Conservation (phyloP, 352 stramenopile genomes). For the Phytophthora pseudosyringae region DNA sequence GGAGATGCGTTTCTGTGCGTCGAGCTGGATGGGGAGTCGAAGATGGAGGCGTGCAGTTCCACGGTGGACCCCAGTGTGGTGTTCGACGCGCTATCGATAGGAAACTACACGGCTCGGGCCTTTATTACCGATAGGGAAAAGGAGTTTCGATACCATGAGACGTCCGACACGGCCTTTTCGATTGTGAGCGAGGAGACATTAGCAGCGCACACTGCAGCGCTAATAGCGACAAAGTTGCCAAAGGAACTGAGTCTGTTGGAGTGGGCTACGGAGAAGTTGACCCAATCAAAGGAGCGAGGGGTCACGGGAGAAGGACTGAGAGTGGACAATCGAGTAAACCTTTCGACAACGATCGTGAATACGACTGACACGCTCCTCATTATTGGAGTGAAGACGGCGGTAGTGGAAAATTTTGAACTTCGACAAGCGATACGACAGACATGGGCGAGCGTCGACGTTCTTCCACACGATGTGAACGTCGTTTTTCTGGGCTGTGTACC, state of each 20-base stretch:
- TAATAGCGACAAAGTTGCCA: neutral
- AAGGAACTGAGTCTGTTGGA: conserved; percentile 11
- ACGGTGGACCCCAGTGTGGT: conserved; percentile 9
- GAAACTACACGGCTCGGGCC: conserved; percentile 14
- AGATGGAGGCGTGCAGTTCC: conserved; percentile 4
- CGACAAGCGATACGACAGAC: conserved; percentile 53
- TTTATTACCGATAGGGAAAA: conserved; percentile 14
- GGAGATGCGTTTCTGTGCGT: conserved; percentile 25
- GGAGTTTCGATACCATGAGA: conserved; percentile 5
- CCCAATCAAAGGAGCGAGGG: neutral
- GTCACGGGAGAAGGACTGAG: too few species aligned
- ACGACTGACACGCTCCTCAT: conserved; percentile 26
- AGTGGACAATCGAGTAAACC: neutral
- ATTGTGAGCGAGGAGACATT: conserved; percentile 15
- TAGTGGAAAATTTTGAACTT: conserved; percentile 33
- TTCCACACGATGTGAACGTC: conserved; percentile 36
- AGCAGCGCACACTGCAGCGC: neutral
- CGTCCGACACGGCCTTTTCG: conserved; percentile 5
- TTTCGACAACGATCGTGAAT: neutral
- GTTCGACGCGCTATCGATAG: conserved; percentile 14
- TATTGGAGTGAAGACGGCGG: conserved; percentile 57
- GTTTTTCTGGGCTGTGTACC: conserved; percentile 50
- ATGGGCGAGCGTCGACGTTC: conserved; percentile 34
- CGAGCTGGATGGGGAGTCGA: conserved; percentile 12
- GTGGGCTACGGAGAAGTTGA: conserved; percentile 10